Percentiles rank a stretch among this genome's conserved stretches.
Evolutionary conservation across 192 early-diverging fungal genomes (phyloP).

Genomic region (Podochytrium sp.): DNA sequence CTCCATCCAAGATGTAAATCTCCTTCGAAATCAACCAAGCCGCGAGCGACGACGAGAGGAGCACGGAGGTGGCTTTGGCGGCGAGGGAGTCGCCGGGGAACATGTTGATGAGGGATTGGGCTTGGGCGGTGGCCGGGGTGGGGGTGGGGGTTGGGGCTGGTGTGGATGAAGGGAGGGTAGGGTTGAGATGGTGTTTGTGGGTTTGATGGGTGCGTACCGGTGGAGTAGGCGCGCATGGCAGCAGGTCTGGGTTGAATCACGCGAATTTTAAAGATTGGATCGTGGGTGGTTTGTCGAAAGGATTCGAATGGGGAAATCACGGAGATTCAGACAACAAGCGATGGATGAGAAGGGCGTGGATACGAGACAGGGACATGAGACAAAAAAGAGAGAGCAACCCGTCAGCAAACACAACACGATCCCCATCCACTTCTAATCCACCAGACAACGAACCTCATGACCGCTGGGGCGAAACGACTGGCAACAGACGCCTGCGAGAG

Average conservation of each 20-base stretch:
- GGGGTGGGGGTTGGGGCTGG: not conserved
- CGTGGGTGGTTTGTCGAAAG: too few relatives aligned
- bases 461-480: conserved; percentile 15
- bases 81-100: conserved; percentile 89
- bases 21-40: conserved; percentile 95
- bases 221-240: conserved; percentile 9
- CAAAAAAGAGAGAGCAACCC: not conserved
- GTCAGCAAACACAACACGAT: not conserved
- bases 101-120: conserved; percentile 87
- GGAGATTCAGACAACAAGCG: too few relatives aligned
- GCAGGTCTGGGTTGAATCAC: conserved; percentile 17
- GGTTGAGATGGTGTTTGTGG: not conserved
- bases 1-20: conserved; percentile 95
- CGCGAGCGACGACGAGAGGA: conserved; percentile 79
- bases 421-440: not conserved
- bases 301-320: too few relatives aligned
- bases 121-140: conserved; percentile 38
- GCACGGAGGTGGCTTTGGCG: conserved; percentile 88
- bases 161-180: not conserved
- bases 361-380: not conserved
- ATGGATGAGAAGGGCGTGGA: not conserved
- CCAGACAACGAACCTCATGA: conserved; percentile 1
- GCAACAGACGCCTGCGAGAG: not conserved
- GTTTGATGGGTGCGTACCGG: not conserved
- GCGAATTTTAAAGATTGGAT: too few relatives aligned